phyloP scores from a whole-genome alignment of 768 basidiomycete species.

The Hebeloma cylindrosporum region DNA sequence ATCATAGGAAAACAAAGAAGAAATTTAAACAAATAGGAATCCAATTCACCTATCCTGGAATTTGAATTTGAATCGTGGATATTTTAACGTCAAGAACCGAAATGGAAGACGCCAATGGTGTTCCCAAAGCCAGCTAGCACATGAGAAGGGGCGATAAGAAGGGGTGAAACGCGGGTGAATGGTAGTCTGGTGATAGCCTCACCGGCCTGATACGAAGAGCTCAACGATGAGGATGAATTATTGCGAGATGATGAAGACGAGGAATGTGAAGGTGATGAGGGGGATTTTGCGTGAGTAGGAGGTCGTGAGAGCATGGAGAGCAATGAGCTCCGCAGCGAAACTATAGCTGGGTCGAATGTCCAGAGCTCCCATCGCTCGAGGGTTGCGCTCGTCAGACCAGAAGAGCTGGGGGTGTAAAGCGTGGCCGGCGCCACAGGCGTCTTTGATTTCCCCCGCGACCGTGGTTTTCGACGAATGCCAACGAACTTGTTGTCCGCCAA shows the following conservation, averaged over 20 bases:
- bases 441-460: slow-evolving; percentile 37
- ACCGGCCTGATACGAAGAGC: slow-evolving; percentile 22
- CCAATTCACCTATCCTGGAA: too few relatives aligned
- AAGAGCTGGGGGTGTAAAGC: slow-evolving; percentile 11
- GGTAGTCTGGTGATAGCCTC: slow-evolving; percentile 58
- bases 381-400: slow-evolving; percentile 60
- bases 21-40: too few relatives aligned
- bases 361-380: slow-evolving; percentile 85
- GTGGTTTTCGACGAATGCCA: slow-evolving; percentile 69
- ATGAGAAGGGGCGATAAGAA: slow-evolving; percentile 47
- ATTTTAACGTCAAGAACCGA: slow-evolving; percentile 26
- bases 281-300: slow-evolving; percentile 17
- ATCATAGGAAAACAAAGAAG: too few relatives aligned
- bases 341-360: slow-evolving; percentile 63
- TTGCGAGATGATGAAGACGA: slow-evolving; percentile 22
- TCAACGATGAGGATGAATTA: slow-evolving; percentile 22
- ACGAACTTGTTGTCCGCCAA: slow-evolving; percentile 53
- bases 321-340: slow-evolving; percentile 48
- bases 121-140: slow-evolving; percentile 79
- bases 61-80: too few relatives aligned
- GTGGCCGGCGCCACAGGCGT: background rate
- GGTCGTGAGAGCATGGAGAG: slow-evolving; percentile 45
- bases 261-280: slow-evolving; percentile 17
- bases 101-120: slow-evolving; percentile 62
- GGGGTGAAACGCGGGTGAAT: slow-evolving; percentile 75